Evolutionary conservation across 495 filamentous ascomycete genomes (phyloP), one percentile per base, ranked within the genome.

Genomic region (Annulohypoxylon bovei): DNA sequence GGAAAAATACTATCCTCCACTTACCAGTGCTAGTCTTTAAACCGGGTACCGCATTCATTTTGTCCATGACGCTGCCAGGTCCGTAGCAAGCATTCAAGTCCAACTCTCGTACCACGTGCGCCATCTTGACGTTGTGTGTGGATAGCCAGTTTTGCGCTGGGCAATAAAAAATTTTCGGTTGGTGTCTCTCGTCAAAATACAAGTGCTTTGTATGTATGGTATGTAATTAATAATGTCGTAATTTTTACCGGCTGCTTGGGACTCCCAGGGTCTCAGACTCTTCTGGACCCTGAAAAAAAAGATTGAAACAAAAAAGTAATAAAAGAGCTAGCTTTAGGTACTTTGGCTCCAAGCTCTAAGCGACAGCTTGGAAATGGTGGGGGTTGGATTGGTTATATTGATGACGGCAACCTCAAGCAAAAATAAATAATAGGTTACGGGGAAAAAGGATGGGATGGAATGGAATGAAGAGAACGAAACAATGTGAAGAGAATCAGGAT

Each of bases 11-110:
- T 52, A 62, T 68, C 47, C 42, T 62, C 25, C 25, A 77, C 83
- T 82, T 58, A 85, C 83, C 83, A 59, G 83, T 77, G 49, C 83
- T 85, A 23, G 83, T 83, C 68, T 80, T 85, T 57, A 85, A 67
- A 52, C 80, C 83, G n/a, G 82, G 83, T 40, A 85, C 78, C 22
- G 79, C 75, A 59, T 83, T 82, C 74, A 84, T 81, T 71, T 74
- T 81, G 76, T 84, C 80, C 47, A 81, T 78, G 55, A 83, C 76
- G 47, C 77, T 75, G 46, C 77, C 74, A 56, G 80, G 77, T 50
- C 80, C 70, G 58, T 71, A 76, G 65, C 69, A 83, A 40, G 78
- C 76, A 70, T 76, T 83, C 68, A 85, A 70, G 65, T 85, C 80
- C 75, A 85, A 75, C 78, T 84, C 82, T 70, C 78, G 77, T 47